Percentiles rank a stretch among this genome's conserved stretches.
phyloP scores from a whole-genome alignment of 441 rosid genomes.

The Macaranga tanarius region DNA sequence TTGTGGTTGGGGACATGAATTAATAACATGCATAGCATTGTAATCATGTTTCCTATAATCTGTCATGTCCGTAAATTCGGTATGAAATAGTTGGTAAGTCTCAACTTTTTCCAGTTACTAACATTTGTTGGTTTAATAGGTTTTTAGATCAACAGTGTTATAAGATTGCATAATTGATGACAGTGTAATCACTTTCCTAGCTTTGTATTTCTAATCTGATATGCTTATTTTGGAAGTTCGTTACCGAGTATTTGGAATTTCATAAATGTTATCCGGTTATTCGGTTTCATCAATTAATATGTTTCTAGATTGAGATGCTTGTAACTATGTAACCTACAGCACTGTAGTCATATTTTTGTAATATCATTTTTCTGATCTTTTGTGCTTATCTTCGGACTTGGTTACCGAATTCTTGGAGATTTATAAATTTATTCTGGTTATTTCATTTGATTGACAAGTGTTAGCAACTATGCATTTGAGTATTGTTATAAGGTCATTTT shows the following conservation, averaged over 20 bases:
- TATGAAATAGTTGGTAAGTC: background rate
- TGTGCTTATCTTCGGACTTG: conserved; percentile 24
- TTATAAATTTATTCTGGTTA: background rate
- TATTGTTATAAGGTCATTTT: background rate
- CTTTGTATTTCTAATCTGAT: conserved; percentile 3
- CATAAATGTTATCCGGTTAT: conserved; percentile 1
- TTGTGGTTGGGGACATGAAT: background rate
- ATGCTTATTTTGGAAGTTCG: conserved; percentile 29
- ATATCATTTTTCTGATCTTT: background rate
- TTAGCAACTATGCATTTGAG: conserved; percentile 13
- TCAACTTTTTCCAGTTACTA: background rate
- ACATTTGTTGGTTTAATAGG: conserved; percentile 4
- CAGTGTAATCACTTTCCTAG: background rate
- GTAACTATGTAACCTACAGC: conserved; percentile 11
- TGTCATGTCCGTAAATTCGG: background rate
- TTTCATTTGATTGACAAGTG: background rate
- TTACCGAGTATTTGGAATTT: conserved; percentile 5
- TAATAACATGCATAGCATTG: conserved; percentile 14
- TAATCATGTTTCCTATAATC: background rate
- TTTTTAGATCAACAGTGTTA: conserved; percentile 8
- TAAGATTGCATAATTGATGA: conserved; percentile 18
- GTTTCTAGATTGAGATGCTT: background rate
- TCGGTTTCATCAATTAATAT: background rate
- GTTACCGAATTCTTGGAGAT: conserved; percentile 15
- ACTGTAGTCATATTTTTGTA: background rate